A percentile compares a stretch with the other conserved stretches of the same genome.
Evolutionary conservation across 2,329 filamentous ascomycete species (phyloP).

Genomic region (Fusarium ramigenum): DNA sequence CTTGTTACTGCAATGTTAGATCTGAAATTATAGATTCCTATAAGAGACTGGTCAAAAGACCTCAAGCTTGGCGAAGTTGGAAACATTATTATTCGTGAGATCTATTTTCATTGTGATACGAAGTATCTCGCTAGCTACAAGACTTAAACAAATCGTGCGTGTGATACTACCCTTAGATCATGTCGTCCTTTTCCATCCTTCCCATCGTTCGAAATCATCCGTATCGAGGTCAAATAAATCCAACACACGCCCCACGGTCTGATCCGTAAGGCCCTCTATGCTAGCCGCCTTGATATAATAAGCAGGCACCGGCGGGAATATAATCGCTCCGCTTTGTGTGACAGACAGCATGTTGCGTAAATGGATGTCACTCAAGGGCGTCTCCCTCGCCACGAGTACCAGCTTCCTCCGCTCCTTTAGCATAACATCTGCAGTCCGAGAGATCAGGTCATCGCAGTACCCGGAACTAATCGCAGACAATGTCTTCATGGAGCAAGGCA

Average conservation of each 20-base stretch:
- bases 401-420: conserved; percentile 11
- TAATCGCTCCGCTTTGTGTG: background rate
- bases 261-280: background rate
- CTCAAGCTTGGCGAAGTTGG: too few species aligned
- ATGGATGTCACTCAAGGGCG: conserved; percentile 9
- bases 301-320: background rate
- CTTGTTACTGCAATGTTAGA: too few species aligned
- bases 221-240: conserved; percentile 3
- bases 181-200: background rate
- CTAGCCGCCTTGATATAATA: background rate
- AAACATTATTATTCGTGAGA: too few species aligned
- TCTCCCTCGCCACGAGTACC: background rate
- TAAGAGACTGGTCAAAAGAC: too few species aligned
- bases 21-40: too few species aligned
- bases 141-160: too few species aligned
- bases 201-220: background rate
- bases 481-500: conserved; percentile 13
- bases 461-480: background rate
- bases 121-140: too few species aligned
- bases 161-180: too few species aligned
- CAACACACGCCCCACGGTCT: conserved; percentile 6
- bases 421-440: conserved; percentile 2
- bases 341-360: conserved; percentile 5
- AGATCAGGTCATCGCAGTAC: background rate
- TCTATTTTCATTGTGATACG: too few species aligned